Base-by-base conservation (phyloP, 78 protist species). In the Andalucia godoyi region DNA sequence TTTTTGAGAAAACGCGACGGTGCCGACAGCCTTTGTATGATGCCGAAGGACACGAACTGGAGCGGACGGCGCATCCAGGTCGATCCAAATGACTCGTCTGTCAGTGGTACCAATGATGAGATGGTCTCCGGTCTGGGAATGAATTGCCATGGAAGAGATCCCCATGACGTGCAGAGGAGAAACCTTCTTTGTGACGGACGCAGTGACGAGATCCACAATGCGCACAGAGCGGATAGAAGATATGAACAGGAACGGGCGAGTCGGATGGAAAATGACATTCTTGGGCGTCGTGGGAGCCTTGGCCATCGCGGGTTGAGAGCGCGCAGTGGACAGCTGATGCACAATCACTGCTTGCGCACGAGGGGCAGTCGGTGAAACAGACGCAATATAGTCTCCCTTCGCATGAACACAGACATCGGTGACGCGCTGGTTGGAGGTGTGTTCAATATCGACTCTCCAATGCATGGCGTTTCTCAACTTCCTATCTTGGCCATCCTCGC, bases 31-130 rank as follows among this genome's bases (percentile, higher is more conserved):
- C 23, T 34, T 33, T 36, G n/a, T 68, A 60, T 93, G 99, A 57
- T 84, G 81, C 66, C 58, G 36, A 32, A 96, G 41, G n/a, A 74
- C 76, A 68, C 87, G 89, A 81, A 89, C 94, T 12, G 98, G 94
- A 21, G 47, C 32, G 25, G 83, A 47, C 2, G 72, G 9, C n/a
- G 89, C 59, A 38, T 96, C 99, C 51, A 86, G 29, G 71, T 96
- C 99, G 55, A 86, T 93, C 99, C 99, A 96, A 62, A 17, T 37
- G 0, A 94, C 88, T 10, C 76, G 66, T 23, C 69, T 62, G 72
- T 94, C 97, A 57, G 79, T 85, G 39, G 86, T 72, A 54, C 95
- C 88, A 46, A 85, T 25, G 29, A 96, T 32, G 17, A 93, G 18
- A 58, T 96, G 70, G 51, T 91, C 96, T 12, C 79, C 92, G n/a